Evolutionary conservation across 192 early-diverging fungal genomes (phyloP), one percentile per base, ranked within the genome.

Genomic region (Spizellomyces punctatus): DNA sequence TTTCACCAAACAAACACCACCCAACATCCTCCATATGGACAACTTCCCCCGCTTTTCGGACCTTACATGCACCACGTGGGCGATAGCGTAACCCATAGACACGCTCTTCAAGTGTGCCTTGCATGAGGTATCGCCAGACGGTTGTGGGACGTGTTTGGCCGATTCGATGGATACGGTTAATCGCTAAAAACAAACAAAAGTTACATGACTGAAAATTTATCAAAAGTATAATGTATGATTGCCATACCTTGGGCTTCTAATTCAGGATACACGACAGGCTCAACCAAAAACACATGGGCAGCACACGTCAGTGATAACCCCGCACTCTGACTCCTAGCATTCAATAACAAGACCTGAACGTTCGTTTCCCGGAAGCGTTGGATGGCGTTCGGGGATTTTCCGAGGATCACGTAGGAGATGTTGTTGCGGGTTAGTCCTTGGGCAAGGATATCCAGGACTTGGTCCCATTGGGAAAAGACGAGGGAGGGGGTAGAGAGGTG

Each of bases 381-480:
- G 85, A 87, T 71, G 61, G 47, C 47, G 14, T 19, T 16, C 19
- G 56, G 17, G 21, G 61, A 46, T 6, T 49, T 63, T 17, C 76
- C 74, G 41, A 84, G 36, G 16, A 64, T 66, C 9, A 79, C 75
- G 63, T 66, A 79, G 8, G 67, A 46, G 52, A 85, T 83, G 12
- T 61, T 60, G 64, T 87, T 85, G 17, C 62, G 44, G 7, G 27
- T 27, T 14, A 84, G 63, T 8, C 67, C 81, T 14, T 52, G 47
- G 12, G 59, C 75, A 46, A 87, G 63, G 58, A 84, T 73, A 22
- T 78, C 67, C 7, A 87, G 67, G 8, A 87, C 81, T 27, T 76
- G 60, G 27, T 79, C 80, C 83, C 83, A 87, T 50, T 87, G 85
- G 17, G 81, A 83, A 68, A 87, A 87, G 21, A 85, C 41, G n/a